Evolutionary conservation across 2,329 filamentous ascomycete species (phyloP).

Genomic region (Cytospora chrysosperma): DNA sequence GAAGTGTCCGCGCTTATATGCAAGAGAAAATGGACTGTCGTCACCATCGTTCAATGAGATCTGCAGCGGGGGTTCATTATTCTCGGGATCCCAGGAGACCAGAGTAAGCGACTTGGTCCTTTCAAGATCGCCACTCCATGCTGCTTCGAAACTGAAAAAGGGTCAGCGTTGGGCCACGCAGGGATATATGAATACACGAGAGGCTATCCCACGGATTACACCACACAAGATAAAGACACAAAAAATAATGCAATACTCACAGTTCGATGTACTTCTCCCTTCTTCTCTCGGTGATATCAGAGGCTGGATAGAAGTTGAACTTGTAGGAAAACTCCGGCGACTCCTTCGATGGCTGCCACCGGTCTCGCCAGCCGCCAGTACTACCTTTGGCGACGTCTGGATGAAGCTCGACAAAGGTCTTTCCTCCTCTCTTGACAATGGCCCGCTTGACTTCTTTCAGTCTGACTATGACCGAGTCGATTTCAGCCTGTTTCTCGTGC

Average conservation of each 20-base stretch:
- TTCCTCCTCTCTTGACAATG: slow-evolving; percentile 60
- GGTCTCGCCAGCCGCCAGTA: slow-evolving; percentile 14
- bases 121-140: slow-evolving; percentile 67
- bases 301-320: slow-evolving; percentile 53
- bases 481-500: slow-evolving; percentile 54
- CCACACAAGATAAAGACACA: neutral
- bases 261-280: slow-evolving; percentile 62
- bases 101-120: slow-evolving; percentile 66
- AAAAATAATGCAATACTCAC: slow-evolving; percentile 38
- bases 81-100: slow-evolving; percentile 53
- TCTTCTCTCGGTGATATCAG: slow-evolving; percentile 54
- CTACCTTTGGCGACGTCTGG: slow-evolving; percentile 46
- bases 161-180: slow-evolving; percentile 27
- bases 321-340: slow-evolving; percentile 45
- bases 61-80: slow-evolving; percentile 59
- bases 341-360: slow-evolving; percentile 19
- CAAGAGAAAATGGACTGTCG: slow-evolving; percentile 63
- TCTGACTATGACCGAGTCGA: slow-evolving; percentile 49
- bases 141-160: slow-evolving; percentile 63
- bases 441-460: slow-evolving; percentile 55
- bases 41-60: slow-evolving; percentile 57
- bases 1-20: slow-evolving; percentile 64
- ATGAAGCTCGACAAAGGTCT: slow-evolving; percentile 64
- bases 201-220: neutral
- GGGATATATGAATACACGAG: too few relatives aligned